Evolutionary conservation across 2,329 filamentous ascomycete species (phyloP).

Genomic region (Didymosphaeria variabile): DNA sequence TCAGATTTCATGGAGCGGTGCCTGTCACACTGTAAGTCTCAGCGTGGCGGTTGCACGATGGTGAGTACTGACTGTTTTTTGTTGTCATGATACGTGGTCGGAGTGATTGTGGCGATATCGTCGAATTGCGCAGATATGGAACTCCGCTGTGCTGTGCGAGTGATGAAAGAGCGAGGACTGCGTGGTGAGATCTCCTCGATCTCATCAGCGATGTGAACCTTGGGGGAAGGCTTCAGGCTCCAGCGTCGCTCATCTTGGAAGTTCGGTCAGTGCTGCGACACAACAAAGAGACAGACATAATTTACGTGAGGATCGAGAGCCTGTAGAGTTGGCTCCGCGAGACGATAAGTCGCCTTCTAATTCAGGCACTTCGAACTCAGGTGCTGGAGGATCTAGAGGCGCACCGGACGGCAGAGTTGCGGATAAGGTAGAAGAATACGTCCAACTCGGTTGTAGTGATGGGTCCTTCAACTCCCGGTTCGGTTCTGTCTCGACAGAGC

Average conservation of each 20-base stretch:
- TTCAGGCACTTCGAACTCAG: slow-evolving; percentile 38
- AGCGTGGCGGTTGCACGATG: not conserved
- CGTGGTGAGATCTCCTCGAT: slow-evolving; percentile 34
- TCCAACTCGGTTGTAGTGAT: slow-evolving; percentile 40
- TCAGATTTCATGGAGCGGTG: slow-evolving; percentile 26
- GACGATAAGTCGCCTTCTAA: slow-evolving; percentile 44
- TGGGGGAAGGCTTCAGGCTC: slow-evolving; percentile 33
- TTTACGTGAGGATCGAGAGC: slow-evolving; percentile 41
- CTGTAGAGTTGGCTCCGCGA: slow-evolving; percentile 38
- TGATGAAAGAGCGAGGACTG: slow-evolving; percentile 37
- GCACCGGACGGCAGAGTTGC: slow-evolving; percentile 44
- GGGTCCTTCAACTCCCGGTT: slow-evolving; percentile 35
- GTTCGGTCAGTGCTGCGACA: slow-evolving; percentile 16
- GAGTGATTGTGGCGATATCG: slow-evolving; percentile 8
- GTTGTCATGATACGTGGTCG: slow-evolving; percentile 15
- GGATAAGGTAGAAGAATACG: slow-evolving; percentile 40
- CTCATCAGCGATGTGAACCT: slow-evolving; percentile 32
- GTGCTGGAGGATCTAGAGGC: slow-evolving; percentile 36
- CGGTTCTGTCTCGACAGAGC: slow-evolving; percentile 18
- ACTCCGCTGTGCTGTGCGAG: slow-evolving; percentile 33
- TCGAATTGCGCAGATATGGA: slow-evolving; percentile 28
- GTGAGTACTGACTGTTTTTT: slow-evolving; percentile 24
- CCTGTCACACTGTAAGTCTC: slow-evolving; percentile 16
- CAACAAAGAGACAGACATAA: not conserved
- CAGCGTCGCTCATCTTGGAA: slow-evolving; percentile 38